Percentiles rank a stretch among this genome's conserved stretches.
Conservation (phyloP, 2,329 filamentous ascomycete species). For the Diaporthe sp. region DNA sequence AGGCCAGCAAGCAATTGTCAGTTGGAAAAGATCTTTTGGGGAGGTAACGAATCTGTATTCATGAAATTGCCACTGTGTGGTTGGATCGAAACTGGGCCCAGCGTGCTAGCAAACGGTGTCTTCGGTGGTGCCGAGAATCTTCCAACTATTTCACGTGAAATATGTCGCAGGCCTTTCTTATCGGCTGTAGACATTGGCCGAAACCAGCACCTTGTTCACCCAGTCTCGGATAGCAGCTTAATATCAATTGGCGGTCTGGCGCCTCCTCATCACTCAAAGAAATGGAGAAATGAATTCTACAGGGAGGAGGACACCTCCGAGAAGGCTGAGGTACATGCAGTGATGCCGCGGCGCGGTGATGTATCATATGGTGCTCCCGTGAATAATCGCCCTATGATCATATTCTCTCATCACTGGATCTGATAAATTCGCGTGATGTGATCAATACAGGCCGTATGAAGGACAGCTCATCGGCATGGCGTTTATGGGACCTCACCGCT, state of each 20-base stretch:
- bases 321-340: not conserved
- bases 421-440: not conserved
- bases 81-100: not conserved
- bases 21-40: not conserved
- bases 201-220: not conserved
- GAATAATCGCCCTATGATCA: not conserved
- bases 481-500: not conserved
- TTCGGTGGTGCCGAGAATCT: not conserved
- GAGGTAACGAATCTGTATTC: not conserved
- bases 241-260: not conserved
- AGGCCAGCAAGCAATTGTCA: not conserved
- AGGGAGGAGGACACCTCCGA: not conserved
- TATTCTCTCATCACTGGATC: not conserved
- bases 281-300: not conserved
- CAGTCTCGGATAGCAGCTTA: constrained; percentile 5
- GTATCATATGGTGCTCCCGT: not conserved
- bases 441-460: not conserved
- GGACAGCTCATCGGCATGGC: not conserved
- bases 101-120: not conserved
- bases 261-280: no score
- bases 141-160: not conserved
- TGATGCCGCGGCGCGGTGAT: not conserved
- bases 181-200: not conserved
- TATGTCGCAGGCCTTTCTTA: not conserved
- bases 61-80: not conserved